phyloP scores from a whole-genome alignment of 2,329 filamentous ascomycete genomes.

The Aspergillus sp. region DNA sequence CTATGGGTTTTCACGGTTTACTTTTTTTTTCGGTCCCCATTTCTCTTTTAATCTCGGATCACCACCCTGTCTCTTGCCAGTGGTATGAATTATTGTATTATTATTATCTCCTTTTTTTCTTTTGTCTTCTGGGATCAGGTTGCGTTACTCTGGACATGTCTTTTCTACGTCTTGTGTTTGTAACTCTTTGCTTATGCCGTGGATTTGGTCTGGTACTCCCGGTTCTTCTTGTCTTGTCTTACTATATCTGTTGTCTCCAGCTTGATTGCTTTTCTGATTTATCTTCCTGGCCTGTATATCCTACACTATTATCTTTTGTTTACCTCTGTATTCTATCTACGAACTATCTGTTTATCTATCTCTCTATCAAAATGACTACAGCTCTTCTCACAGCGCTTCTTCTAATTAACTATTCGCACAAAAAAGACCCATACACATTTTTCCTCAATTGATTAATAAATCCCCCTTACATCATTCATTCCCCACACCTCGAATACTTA shows the following conservation, averaged over 20 bases:
- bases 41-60: not conserved
- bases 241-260: not conserved
- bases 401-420: no score
- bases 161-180: not conserved
- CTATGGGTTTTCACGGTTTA: slow-evolving; percentile 1
- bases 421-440: no score
- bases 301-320: not conserved
- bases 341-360: no score
- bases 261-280: not conserved
- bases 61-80: not conserved
- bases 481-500: not conserved
- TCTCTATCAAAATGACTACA: no score
- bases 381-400: no score
- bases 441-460: no score
- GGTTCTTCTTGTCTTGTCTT: not conserved
- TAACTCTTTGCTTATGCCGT: not conserved
- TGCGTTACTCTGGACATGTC: not conserved
- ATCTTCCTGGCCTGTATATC: not conserved
- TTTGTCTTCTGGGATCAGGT: slow-evolving; percentile 1
- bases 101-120: not conserved
- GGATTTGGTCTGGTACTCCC: not conserved
- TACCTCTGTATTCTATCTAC: not conserved
- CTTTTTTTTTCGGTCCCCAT: not conserved
- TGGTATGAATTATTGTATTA: slow-evolving; percentile 2
- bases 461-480: not conserved